Evolutionary conservation across 2,329 filamentous ascomycete genomes (phyloP), one percentile per base, ranked within the genome.

Genomic region (Phoma sp.): DNA sequence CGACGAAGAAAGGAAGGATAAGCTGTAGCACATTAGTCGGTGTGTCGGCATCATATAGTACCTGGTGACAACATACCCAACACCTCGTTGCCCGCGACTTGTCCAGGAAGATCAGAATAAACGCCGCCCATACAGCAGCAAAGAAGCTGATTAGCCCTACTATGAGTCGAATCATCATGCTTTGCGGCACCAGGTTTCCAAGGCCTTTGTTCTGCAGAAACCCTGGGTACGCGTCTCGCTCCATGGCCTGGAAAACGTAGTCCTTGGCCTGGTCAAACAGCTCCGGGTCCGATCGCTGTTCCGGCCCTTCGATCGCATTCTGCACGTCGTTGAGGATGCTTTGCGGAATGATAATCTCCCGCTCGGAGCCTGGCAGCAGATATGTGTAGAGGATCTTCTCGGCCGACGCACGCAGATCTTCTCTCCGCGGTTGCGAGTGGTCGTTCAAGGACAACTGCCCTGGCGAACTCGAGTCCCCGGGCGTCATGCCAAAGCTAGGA

Each of bases 371-470:
- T 0, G 93, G 92, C 2, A 99, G 85, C 6, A 99, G 82, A 72
- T 95, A 99, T 1, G 94, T 98, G 78, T 97, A 99, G n/a, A 99
- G 84, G 45, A 99, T 97, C 83, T 96, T 97, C 79, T 98, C 95
- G 0, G 96, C 96, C 3, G 92, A 96, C 9, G 92, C 90, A 53
- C 92, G 86, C 65, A 99, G 92, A 70, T 99, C 95, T 60, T 92
- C 87, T 61, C 95, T 66, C 21, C 65, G 65, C 13, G 67, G 72
- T 40, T 70, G 68, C 13, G 67, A 67, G 45, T 71, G 71, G 35
- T 73, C 72, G 12, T 33, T 45, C 4, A 72, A 73, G 1, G 72
- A 75, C 35, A 71, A 61, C 39, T 74, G 72, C 29, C 71, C 71
- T 17, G 74, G 73, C 29, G 92, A 96, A 71, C 88, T 91, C 7